Evolutionary conservation across 1,139 yeast species (phyloP), one percentile per base, ranked within the genome.

Genomic region (Candida sp.): DNA sequence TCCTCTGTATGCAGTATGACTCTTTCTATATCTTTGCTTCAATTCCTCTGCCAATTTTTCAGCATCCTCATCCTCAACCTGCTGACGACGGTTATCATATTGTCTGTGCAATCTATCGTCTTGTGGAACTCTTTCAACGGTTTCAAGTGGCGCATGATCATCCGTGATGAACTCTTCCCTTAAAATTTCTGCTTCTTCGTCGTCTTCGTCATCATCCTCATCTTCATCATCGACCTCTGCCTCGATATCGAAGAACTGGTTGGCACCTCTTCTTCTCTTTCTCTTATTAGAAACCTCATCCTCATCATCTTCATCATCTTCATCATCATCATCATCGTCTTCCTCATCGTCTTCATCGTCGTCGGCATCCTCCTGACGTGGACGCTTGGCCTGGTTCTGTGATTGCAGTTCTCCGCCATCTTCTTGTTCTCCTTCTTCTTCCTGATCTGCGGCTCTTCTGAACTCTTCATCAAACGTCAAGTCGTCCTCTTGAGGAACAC

Each of bases 181-280:
- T 51, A 89, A 83, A 41, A 90, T 73, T 57, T 89, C 98, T 8
- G 94, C 97, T 61, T 91, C 98, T 59, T 91, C 86, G 53, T 82
- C 97, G 54, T 92, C 98, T 59, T 93, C 98, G 49, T 77, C 82
- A 46, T 87, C 93, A 40, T 94, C 99, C 58, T 94, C 99, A 53
- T 94, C 99, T 60, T 94, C 99, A 54, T 94, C 98, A 68, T 96
- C 97, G 52, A 94, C 99, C 68, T 94, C 99, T 53, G 99, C 99
- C 77, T 94, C 99, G 51, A 94, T 96, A 88, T 94, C 99, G 72
- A 94, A 81, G 70, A 94, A 94, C 77, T 90, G 94, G 69, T 94
- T 94, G 62, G 92, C 85, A 47, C 86, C 83, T 68, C 87, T 84
- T 63, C 88, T 78, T 68, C 85, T 80, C 71, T 87, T 78, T 68